Evolutionary conservation across 495 filamentous ascomycete genomes (phyloP), one percentile per base, ranked within the genome.

Genomic region (Pseudoneurospora amorphoporcata): DNA sequence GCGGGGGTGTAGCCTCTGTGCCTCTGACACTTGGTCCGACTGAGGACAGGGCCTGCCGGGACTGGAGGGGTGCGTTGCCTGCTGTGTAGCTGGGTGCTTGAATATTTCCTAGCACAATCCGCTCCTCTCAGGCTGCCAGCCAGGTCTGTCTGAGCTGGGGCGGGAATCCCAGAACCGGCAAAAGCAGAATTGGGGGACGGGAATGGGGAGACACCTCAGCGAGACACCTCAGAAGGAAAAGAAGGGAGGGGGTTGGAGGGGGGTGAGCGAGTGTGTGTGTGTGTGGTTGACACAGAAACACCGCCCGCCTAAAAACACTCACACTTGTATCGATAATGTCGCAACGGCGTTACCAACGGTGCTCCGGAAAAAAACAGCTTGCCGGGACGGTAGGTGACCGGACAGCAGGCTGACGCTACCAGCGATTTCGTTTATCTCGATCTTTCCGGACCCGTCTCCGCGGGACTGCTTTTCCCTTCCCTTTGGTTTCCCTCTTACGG

Each of bases 1-100:
- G 79, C 77, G 76, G 78, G 78, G 79, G 75, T 68, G 53, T 61
- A 17, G 23, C 23, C 53, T 65, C 58, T 71, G 75, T 69, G 69
- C 53, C 42, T 76, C 47, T 74, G 53, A 65, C 53, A 65, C 53
- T 65, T 65, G 23, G 53, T 35, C 29, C 29, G 14, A 37, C 23
- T 17, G 12, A 16, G 14, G 53, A 37, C 23, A 35, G 29, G 53
- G 29, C 43, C 17, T 65, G 68, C 69, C 38, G 53, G 68, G 72
- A 69, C 42, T 68, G 71, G 77, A 79, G 75, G 75, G 77, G 73
- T 29, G 12, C 47, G 12, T 16, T 32, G 23, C 53, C 23, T 61
- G 53, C 53, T 61, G 14, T 14, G 29, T 17, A 61, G 29, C 53
- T 61, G 53, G 6, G 29, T 35, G 53, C 53, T 17, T 35, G 29